Percentiles rank a stretch among this genome's conserved stretches.
These are phyloP conservation scores for Alternaria sp. DNA, from an alignment of 2,329 filamentous ascomycete species.

Conservation along the genomic window DNA sequence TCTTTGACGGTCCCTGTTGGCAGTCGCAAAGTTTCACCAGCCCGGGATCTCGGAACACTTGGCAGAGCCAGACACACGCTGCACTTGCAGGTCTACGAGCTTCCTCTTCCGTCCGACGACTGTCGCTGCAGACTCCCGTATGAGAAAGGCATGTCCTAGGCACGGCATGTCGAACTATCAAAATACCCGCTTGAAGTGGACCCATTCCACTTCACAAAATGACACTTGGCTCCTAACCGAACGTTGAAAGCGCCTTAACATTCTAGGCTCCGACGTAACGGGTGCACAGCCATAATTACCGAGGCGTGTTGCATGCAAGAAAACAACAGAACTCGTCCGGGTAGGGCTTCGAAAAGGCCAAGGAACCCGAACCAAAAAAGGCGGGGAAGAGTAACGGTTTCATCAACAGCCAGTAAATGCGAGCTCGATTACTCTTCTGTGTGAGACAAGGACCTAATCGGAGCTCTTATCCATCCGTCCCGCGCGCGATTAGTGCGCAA, in stretches of 20 bases:
- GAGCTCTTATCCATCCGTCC: not conserved
- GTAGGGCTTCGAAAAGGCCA: not conserved
- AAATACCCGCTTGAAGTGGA: not conserved
- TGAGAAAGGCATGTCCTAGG: not conserved
- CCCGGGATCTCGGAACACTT: conserved; percentile 9
- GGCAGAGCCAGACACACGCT: conserved; percentile 3
- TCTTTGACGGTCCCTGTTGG: not conserved
- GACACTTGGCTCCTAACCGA: not conserved
- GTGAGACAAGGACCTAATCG: not conserved
- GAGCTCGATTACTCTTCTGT: not conserved
- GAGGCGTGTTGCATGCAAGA: not conserved
- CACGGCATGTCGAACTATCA: not conserved
- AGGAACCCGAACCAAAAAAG: not conserved
- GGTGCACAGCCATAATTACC: conserved; percentile 5
- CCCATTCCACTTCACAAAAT: not conserved
- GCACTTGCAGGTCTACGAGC: not conserved
- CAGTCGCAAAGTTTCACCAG: conserved; percentile 1
- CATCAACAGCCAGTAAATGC: not conserved
- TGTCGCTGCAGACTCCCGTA: not conserved
- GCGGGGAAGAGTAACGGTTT: not conserved
- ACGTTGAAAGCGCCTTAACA: not conserved
- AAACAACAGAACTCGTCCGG: not conserved
- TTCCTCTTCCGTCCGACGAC: not conserved
- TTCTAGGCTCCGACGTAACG: not conserved
- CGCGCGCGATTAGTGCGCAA: not conserved